Percentiles rank a stretch among this genome's conserved stretches.
These are phyloP conservation scores for Diaporthe sp. DNA, from an alignment of 2,329 filamentous ascomycete genomes.

Conservation along the genomic window DNA sequence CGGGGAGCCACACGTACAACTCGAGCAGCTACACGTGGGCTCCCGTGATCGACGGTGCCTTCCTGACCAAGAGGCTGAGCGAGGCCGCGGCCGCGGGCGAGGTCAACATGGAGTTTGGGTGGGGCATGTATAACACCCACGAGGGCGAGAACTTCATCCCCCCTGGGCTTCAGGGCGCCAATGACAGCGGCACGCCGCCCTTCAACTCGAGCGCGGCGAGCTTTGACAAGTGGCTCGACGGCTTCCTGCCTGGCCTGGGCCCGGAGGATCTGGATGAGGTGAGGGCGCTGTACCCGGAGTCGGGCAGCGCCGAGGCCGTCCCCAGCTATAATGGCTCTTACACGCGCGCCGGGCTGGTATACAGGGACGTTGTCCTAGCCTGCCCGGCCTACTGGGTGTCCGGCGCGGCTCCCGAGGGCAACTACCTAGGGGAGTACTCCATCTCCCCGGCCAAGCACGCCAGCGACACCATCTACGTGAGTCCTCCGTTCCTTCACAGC, in stretches of 20 bases:
- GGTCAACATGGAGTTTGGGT: slow-evolving; percentile 58
- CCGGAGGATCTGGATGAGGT: slow-evolving; percentile 50
- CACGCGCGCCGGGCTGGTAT: slow-evolving; percentile 65
- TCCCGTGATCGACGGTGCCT: slow-evolving; percentile 67
- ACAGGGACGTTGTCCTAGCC: slow-evolving; percentile 66
- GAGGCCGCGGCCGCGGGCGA: slow-evolving; percentile 48
- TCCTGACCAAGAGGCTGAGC: slow-evolving; percentile 60
- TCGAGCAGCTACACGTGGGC: slow-evolving; percentile 69
- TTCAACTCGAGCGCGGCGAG: slow-evolving; percentile 62
- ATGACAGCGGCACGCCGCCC: slow-evolving; percentile 46
- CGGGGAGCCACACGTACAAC: slow-evolving; percentile 60
- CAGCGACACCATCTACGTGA: slow-evolving; percentile 65
- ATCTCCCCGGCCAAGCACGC: slow-evolving; percentile 69
- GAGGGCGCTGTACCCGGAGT: slow-evolving; percentile 57
- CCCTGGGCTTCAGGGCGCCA: slow-evolving; percentile 52
- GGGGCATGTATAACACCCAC: slow-evolving; percentile 70
- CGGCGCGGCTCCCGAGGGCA: slow-evolving; percentile 51
- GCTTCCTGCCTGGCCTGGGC: slow-evolving; percentile 62
- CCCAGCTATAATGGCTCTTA: slow-evolving; percentile 59
- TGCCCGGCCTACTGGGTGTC: slow-evolving; percentile 70
- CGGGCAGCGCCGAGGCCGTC: slow-evolving; percentile 59
- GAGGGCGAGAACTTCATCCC: slow-evolving; percentile 73
- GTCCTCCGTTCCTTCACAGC: slow-evolving; percentile 35
- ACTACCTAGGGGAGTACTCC: slow-evolving; percentile 69
- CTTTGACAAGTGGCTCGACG: slow-evolving; percentile 63